Evolutionary conservation across 257 asterid species (phyloP).

Genomic region (Petrea volubilis): DNA sequence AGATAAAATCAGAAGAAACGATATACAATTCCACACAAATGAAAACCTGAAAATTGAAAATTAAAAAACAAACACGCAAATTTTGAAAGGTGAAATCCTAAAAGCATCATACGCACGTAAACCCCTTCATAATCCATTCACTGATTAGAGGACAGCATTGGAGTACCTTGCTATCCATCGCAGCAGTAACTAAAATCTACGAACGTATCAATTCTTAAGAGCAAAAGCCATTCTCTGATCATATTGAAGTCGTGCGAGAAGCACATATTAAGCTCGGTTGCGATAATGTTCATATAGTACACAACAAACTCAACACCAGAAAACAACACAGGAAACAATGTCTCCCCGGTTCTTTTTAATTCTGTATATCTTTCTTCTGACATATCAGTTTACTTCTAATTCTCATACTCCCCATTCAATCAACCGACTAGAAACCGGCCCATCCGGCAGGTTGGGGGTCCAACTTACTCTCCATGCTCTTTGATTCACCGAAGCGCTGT

Average conservation of each 20-base stretch:
- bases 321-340: conserved; percentile 8
- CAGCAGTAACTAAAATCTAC: background rate
- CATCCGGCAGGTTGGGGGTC: conserved; percentile 91
- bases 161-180: background rate
- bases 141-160: background rate
- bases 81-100: too few relatives aligned
- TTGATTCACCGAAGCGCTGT: conserved; percentile 53
- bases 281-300: conserved; percentile 13
- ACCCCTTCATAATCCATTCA: background rate
- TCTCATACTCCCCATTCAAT: background rate
- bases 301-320: conserved; percentile 35
- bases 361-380: background rate
- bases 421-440: conserved; percentile 72
- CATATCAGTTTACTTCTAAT: background rate
- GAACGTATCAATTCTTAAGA: background rate
- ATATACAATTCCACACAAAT: too few relatives aligned
- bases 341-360: background rate
- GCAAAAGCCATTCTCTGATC: background rate
- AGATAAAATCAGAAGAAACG: too few relatives aligned
- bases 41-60: too few relatives aligned
- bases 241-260: conserved; percentile 1
- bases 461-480: conserved; percentile 50
- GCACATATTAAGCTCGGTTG: conserved; percentile 8
- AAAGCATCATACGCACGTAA: background rate
- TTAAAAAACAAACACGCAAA: too few relatives aligned